Evolutionary conservation across 306 rosid species (phyloP).

Genomic region (Psophocarpus tetragonolobus): DNA sequence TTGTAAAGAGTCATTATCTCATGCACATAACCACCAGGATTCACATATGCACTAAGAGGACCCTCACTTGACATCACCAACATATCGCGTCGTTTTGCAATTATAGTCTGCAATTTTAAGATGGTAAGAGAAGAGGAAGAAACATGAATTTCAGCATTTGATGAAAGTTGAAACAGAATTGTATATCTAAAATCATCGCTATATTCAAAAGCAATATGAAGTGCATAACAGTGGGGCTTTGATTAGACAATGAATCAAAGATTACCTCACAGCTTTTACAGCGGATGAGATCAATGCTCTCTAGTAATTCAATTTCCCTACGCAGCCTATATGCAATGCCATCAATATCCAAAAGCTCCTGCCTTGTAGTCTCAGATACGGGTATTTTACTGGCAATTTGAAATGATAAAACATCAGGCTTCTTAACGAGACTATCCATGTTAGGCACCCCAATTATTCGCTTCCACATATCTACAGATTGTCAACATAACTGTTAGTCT

Average conservation of each 20-base stretch:
- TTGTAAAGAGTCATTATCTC: conserved; percentile 85
- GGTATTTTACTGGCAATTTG: conserved; percentile 94
- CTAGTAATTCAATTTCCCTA: conserved; percentile 91
- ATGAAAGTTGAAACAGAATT: conserved; percentile 17
- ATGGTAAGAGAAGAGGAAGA: background rate
- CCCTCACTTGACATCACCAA: conserved; percentile 95
- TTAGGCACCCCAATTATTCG: conserved; percentile 73
- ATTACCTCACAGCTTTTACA: conserved; percentile 79
- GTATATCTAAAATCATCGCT: background rate
- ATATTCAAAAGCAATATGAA: conserved; percentile 12
- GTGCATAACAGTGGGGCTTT: background rate
- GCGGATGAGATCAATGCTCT: conserved; percentile 71
- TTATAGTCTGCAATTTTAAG: conserved; percentile 62
- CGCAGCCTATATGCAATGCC: conserved; percentile 89
- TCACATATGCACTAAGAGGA: conserved; percentile 95
- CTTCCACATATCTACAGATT: conserved; percentile 87
- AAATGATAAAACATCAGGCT: conserved; percentile 83
- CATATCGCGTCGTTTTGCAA: conserved; percentile 90
- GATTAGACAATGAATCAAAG: conserved; percentile 26
- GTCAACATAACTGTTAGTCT: conserved; percentile 29
- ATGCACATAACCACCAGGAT: conserved; percentile 68
- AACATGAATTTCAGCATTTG: conserved; percentile 17
- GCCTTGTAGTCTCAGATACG: conserved; percentile 92
- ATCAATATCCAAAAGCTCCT: conserved; percentile 89
- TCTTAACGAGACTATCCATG: conserved; percentile 79